Conservation (phyloP, 352 stramenopile genomes). For the Phytopythium aichiense region DNA sequence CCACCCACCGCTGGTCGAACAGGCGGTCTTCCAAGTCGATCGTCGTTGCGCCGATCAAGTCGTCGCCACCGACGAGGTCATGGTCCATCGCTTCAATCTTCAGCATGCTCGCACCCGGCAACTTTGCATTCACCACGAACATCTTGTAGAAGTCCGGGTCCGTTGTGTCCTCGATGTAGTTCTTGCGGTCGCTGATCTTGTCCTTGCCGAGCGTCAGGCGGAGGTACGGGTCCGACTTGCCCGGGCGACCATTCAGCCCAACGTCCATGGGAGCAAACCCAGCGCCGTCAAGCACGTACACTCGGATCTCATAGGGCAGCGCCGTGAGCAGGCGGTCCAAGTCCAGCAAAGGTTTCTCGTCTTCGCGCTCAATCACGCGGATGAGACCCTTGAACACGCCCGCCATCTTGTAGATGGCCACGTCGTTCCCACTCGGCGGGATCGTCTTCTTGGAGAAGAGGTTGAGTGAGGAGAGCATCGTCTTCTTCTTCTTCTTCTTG, state of each 20-base stretch:
- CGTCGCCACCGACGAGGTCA: slow-evolving; percentile 86
- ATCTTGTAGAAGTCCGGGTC: slow-evolving; percentile 92
- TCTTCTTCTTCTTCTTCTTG: slow-evolving; percentile 71
- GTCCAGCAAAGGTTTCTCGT: slow-evolving; percentile 78
- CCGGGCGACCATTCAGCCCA: slow-evolving; percentile 69
- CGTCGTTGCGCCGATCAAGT: slow-evolving; percentile 90
- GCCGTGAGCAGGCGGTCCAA: slow-evolving; percentile 61
- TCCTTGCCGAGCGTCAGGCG: slow-evolving; percentile 81
- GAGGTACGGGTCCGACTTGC: slow-evolving; percentile 89
- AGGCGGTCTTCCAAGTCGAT: slow-evolving; percentile 93
- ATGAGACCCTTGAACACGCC: slow-evolving; percentile 91
- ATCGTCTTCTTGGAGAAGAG: slow-evolving; percentile 61
- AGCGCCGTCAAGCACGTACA: slow-evolving; percentile 85
- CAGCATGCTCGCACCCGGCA: slow-evolving; percentile 84
- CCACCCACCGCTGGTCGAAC: slow-evolving; percentile 88
- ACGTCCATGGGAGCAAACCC: slow-evolving; percentile 88
- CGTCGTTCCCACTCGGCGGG: slow-evolving; percentile 19
- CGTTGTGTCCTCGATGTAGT: slow-evolving; percentile 85
- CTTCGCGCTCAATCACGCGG: slow-evolving; percentile 78
- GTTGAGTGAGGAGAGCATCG: slow-evolving; percentile 58
- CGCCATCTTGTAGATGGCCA: slow-evolving; percentile 70
- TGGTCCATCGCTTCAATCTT: slow-evolving; percentile 90
- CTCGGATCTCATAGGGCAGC: slow-evolving; percentile 76
- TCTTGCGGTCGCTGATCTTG: slow-evolving; percentile 87
- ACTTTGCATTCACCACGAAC: slow-evolving; percentile 75